phyloP scores from a whole-genome alignment of 2,329 filamentous ascomycete genomes.

The Ceratocystis albifundus region DNA sequence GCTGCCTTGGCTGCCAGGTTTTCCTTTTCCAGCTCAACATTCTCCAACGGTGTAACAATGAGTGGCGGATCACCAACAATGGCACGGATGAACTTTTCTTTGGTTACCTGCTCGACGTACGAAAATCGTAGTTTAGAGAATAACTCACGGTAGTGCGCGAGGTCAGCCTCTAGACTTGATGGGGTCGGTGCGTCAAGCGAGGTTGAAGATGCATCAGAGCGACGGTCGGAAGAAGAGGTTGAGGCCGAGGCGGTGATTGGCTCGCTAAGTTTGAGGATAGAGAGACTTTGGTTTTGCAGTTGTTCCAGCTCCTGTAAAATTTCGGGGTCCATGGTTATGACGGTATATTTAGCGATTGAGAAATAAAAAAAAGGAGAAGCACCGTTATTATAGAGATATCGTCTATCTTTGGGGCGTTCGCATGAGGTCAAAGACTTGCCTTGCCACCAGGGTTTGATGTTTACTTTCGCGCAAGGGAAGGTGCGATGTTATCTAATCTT shows the following conservation, averaged over 20 bases:
- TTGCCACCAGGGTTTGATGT: conserved; percentile 27
- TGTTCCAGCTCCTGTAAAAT: conserved; percentile 41
- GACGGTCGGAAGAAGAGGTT: conserved; percentile 33
- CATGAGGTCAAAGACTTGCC: too few species aligned
- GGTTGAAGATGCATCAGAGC: conserved; percentile 60
- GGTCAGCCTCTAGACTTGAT: conserved; percentile 66
- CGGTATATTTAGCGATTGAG: too few species aligned
- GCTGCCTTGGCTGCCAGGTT: conserved; percentile 61
- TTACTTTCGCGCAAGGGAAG: conserved; percentile 33
- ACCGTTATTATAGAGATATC: too few species aligned
- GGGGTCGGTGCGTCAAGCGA: conserved; percentile 57
- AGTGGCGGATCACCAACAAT: conserved; percentile 85
- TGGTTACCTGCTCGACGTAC: conserved; percentile 96
- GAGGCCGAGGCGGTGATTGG: conserved; percentile 49
- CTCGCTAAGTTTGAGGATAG: conserved; percentile 66
- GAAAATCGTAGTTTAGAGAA: conserved; percentile 95
- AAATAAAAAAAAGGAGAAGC: too few species aligned
- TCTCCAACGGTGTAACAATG: conserved; percentile 72
- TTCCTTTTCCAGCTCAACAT: conserved; percentile 58
- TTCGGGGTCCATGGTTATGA: conserved; percentile 29
- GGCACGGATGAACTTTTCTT: conserved; percentile 90
- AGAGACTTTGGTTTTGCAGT: conserved; percentile 49
- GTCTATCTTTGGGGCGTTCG: too few species aligned
- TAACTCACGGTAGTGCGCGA: conserved; percentile 84
- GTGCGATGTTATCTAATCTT: conserved; percentile 15